Percentiles rank a stretch among this genome's conserved stretches.
These are phyloP conservation scores for Peronosclerospora sorghi DNA, from an alignment of 352 stramenopile genomes.

Conservation along the genomic window DNA sequence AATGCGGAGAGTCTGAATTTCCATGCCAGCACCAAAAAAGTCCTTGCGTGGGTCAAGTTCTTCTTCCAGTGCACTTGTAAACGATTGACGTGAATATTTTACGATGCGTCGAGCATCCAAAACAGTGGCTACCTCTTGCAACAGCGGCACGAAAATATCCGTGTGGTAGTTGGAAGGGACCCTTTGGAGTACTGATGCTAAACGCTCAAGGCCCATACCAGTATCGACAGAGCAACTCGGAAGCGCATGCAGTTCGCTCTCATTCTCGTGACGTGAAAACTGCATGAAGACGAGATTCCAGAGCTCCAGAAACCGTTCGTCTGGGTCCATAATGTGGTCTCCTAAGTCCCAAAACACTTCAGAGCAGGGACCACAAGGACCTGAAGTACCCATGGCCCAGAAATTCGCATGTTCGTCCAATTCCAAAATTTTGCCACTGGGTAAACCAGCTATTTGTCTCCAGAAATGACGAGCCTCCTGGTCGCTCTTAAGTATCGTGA, in stretches of 20 bases:
- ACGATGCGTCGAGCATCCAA: constrained; percentile 23
- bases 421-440: constrained; percentile 35
- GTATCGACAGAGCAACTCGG: constrained; percentile 92
- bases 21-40: constrained; percentile 33
- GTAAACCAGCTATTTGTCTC: constrained; percentile 39
- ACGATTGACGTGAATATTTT: constrained; percentile 15
- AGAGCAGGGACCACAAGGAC: constrained; percentile 88
- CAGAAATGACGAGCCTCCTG: constrained; percentile 47
- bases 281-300: constrained; percentile 99
- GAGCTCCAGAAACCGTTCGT: constrained; percentile 86
- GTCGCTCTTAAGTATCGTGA: constrained; percentile 60
- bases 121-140: constrained; percentile 23
- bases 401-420: constrained; percentile 92
- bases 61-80: constrained; percentile 26
- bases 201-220: constrained; percentile 94
- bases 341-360: constrained; percentile 93
- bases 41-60: constrained; percentile 32
- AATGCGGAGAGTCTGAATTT: constrained; percentile 78
- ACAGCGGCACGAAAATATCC: constrained; percentile 91
- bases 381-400: constrained; percentile 93
- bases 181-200: constrained; percentile 91
- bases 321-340: constrained; percentile 68
- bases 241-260: constrained; percentile 62
- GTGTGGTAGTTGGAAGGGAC: constrained; percentile 96
- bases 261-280: constrained; percentile 86